Evolutionary conservation across 1,139 yeast genomes (phyloP).

Genomic region (Yamadazyma spencermartinsiae): DNA sequence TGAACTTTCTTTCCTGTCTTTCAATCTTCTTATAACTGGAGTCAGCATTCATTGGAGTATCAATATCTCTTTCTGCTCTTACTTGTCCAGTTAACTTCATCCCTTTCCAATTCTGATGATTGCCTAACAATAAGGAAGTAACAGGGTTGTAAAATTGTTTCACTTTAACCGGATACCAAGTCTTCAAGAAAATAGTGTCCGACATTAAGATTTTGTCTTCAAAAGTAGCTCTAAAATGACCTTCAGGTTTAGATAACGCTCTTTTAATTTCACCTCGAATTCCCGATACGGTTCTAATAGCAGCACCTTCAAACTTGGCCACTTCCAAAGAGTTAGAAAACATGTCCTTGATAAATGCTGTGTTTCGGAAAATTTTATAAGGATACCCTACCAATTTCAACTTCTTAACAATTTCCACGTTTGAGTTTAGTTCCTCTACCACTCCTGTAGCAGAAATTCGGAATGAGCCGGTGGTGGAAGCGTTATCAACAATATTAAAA

Average conservation of each 20-base stretch:
- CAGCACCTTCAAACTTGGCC: constrained; percentile 97
- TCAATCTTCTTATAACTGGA: constrained; percentile 78
- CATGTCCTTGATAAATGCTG: constrained; percentile 97
- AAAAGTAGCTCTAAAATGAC: constrained; percentile 97
- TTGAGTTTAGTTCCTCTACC: constrained; percentile 87
- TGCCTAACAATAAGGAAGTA: constrained; percentile 73
- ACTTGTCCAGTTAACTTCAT: constrained; percentile 95
- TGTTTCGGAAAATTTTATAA: constrained; percentile 87
- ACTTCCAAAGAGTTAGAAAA: constrained; percentile 89
- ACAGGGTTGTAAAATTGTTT: constrained; percentile 95
- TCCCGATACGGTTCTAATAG: constrained; percentile 94
- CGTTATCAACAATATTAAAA: constrained; percentile 80
- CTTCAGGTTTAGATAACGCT: constrained; percentile 92
- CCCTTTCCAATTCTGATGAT: constrained; percentile 91
- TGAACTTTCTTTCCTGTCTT: constrained; percentile 83
- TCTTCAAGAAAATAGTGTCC: constrained; percentile 85
- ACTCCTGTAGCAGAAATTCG: constrained; percentile 98
- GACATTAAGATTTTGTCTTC: constrained; percentile 93
- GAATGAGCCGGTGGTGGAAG: constrained; percentile 85
- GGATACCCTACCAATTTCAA: constrained; percentile 95
- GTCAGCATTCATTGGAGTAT: constrained; percentile 67
- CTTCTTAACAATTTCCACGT: constrained; percentile 92
- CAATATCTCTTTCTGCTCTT: constrained; percentile 70
- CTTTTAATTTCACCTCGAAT: constrained; percentile 96
- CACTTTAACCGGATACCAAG: constrained; percentile 95